A percentile compares a stretch with the other conserved stretches of the same genome.
phyloP scores from a whole-genome alignment of 306 rosid genomes.

The Delonix regia region DNA sequence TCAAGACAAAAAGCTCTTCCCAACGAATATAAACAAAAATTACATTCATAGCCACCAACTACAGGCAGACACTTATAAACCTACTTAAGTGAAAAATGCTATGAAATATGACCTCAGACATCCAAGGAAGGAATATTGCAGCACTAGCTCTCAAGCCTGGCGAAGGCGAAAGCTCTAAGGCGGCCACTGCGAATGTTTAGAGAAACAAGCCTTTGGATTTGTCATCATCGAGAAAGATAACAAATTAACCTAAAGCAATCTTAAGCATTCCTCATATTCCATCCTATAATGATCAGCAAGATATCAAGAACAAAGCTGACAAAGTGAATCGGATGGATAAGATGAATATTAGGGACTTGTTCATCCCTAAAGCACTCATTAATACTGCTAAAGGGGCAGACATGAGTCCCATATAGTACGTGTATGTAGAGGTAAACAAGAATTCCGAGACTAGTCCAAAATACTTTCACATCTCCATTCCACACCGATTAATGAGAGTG shows the following conservation, averaged over 20 bases:
- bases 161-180: conserved; percentile 45
- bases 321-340: conserved; percentile 46
- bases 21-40: too few relatives aligned
- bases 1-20: too few relatives aligned
- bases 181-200: conserved; percentile 46
- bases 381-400: conserved; percentile 42
- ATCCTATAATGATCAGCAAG: conserved; percentile 49
- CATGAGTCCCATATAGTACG: conserved; percentile 19
- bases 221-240: conserved; percentile 23
- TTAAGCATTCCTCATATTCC: too few relatives aligned
- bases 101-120: conserved; percentile 45
- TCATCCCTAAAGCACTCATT: conserved; percentile 40
- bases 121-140: conserved; percentile 42
- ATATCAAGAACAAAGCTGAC: conserved; percentile 36
- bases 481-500: too few relatives aligned
- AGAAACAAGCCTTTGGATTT: conserved; percentile 41
- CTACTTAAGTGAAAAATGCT: too few relatives aligned
- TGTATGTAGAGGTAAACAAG: neutral
- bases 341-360: conserved; percentile 34
- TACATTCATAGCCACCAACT: too few relatives aligned
- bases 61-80: too few relatives aligned
- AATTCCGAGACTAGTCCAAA: too few relatives aligned
- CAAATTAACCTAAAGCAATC: too few relatives aligned
- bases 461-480: too few relatives aligned
- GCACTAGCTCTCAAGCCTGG: too few relatives aligned